Evolutionary conservation across 164 flowering plant species (phyloP).

Genomic region (Tetrastigma voinierianum): DNA sequence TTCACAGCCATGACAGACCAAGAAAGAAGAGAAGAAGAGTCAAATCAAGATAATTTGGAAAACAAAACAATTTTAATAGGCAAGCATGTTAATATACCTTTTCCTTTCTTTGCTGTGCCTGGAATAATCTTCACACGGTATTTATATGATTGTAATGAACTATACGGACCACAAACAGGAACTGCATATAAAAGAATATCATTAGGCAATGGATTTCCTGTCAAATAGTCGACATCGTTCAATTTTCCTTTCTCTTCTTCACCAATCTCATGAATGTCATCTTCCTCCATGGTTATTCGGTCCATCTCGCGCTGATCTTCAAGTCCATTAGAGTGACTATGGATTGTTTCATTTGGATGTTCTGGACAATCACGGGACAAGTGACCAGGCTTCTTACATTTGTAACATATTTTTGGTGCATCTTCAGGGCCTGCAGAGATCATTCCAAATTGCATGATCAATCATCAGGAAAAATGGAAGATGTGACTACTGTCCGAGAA

Average conservation of each 20-base stretch:
- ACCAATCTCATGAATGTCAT: constrained; percentile 85
- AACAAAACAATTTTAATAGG: background rate
- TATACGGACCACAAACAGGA: constrained; percentile 97
- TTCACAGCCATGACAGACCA: constrained; percentile 69
- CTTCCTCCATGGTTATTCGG: constrained; percentile 74
- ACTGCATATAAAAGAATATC: constrained; percentile 86
- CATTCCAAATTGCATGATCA: background rate
- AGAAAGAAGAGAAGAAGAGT: background rate
- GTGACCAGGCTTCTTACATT: constrained; percentile 86
- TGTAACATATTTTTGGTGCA: constrained; percentile 79
- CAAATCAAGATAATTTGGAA: background rate
- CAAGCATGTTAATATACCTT: constrained; percentile 50
- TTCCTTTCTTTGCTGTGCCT: constrained; percentile 88
- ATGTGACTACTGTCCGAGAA: too few relatives aligned
- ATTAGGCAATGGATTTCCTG: constrained; percentile 81
- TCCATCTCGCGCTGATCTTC: constrained; percentile 42
- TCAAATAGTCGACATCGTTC: constrained; percentile 86
- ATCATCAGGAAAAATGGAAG: background rate
- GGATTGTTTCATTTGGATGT: constrained; percentile 37
- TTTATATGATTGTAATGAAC: constrained; percentile 79
- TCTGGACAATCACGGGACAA: constrained; percentile 83
- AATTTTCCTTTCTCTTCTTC: constrained; percentile 87
- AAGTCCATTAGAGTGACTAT: constrained; percentile 20
- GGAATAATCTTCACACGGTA: constrained; percentile 89
- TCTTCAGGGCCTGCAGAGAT: constrained; percentile 44